Evolutionary conservation across 2,329 filamentous ascomycete species (phyloP), one percentile per base, ranked within the genome.

Genomic region (Neurospora sp.): DNA sequence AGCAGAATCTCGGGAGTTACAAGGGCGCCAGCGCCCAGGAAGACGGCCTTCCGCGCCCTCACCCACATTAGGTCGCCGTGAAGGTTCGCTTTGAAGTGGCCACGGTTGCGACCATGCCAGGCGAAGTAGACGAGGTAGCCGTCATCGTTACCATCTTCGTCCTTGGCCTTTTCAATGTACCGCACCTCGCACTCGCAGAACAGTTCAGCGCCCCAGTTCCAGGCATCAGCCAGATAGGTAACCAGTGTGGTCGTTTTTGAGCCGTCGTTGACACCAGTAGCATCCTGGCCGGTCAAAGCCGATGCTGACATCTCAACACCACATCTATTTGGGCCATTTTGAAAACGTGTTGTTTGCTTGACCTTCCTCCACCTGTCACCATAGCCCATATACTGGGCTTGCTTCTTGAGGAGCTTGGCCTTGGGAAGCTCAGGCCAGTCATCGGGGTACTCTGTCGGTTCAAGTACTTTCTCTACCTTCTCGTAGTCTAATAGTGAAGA

Each of bases 141-240:
- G 15, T 84, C 83, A 4, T 79, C 78, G 1, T 80, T 81, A 1
- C 89, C 88, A 17, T 84, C 82, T 4, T 79, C 78, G 1, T 80
- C 81, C 19, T 74, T 72, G 57, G 83, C 82, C 76, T 87, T 85
- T 69, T 86, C 83, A 67, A 91, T 81, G 74, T 90, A 86, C 65
- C 86, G 82, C 1, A 91, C 89, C 76, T 91, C 88, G 71, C 88
- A 88, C 74, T 88, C 85, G 77, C 89, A 91, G 72, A 91, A 91
- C 78, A 91, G 86, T 75, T 91, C 88, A 12, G 89, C 87, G 8
- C 89, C 89, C 87, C 88, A 89, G 74, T 90, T 89, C 89, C 88
- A 91, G 1, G 89, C 88, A 77, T 91, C 89, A 8, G 87, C 83
- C 8, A 91, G 80, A 74, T 91, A 91, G 0, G 89, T 91, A 43